These are phyloP conservation scores for Cystoderma amianthinum DNA, from an alignment of 768 basidiomycete genomes.

Conservation along the genomic window DNA sequence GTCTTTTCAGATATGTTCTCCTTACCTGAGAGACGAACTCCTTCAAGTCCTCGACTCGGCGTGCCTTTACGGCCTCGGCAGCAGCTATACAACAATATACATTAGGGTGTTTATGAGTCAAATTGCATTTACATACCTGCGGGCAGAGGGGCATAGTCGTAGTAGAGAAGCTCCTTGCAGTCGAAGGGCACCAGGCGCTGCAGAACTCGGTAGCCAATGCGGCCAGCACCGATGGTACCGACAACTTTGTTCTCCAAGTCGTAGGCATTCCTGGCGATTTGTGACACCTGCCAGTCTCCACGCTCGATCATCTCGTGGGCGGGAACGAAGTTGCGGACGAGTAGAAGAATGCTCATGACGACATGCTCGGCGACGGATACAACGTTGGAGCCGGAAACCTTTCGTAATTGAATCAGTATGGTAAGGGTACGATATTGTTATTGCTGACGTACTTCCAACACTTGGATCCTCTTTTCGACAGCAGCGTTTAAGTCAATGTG, in stretches of 20 bases:
- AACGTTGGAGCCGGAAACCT: constrained; percentile 86
- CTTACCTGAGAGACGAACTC: constrained; percentile 38
- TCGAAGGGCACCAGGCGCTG: constrained; percentile 79
- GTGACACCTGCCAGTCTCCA: constrained; percentile 85
- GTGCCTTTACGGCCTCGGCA: constrained; percentile 57
- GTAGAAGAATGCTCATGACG: constrained; percentile 82
- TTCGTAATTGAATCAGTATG: constrained; percentile 6
- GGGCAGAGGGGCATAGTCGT: constrained; percentile 74
- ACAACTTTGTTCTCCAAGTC: constrained; percentile 90
- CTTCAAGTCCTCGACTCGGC: constrained; percentile 70
- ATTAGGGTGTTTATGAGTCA: background rate
- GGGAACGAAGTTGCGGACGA: constrained; percentile 86
- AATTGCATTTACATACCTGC: constrained; percentile 31
- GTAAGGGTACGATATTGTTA: too few relatives aligned
- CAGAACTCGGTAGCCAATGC: constrained; percentile 83
- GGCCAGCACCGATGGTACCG: constrained; percentile 79
- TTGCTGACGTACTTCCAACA: constrained; percentile 47
- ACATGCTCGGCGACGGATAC: constrained; percentile 91
- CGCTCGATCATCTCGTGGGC: constrained; percentile 87
- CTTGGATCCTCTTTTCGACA: constrained; percentile 73
- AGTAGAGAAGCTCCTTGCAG: constrained; percentile 88
- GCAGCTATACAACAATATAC: constrained; percentile 33
- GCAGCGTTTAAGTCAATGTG: constrained; percentile 88
- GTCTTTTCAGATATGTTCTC: background rate
- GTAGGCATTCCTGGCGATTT: constrained; percentile 75